Evolutionary conservation across 345 rosid species (phyloP).

Genomic region (thale cress (Arabidopsis thaliana)): DNA sequence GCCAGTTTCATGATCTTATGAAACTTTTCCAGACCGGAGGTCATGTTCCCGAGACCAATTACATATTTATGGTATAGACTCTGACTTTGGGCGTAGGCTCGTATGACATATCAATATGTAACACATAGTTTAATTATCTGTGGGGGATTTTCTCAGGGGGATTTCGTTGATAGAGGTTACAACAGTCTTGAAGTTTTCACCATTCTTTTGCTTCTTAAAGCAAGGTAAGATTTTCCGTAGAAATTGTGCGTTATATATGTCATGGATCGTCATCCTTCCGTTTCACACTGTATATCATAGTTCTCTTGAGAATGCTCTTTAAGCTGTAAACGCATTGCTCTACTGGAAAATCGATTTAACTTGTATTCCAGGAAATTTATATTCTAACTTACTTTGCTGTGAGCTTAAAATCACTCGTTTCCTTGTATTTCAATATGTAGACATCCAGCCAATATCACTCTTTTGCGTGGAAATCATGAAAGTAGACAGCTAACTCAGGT

Average conservation of each 20-base stretch:
- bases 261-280: background rate
- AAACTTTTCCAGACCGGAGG: slow-evolving; percentile 99
- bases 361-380: background rate
- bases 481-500: slow-evolving; percentile 99
- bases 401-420: slow-evolving; percentile 5
- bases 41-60: slow-evolving; percentile 96
- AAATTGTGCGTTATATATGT: background rate
- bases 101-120: slow-evolving; percentile 3
- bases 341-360: background rate
- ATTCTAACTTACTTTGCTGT: background rate
- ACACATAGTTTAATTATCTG: background rate
- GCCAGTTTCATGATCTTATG: slow-evolving; percentile 99
- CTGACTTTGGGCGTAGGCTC: background rate
- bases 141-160: slow-evolving; percentile 65
- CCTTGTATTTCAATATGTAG: slow-evolving; percentile 48
- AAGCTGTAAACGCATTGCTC: slow-evolving; percentile 21
- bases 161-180: slow-evolving; percentile 95
- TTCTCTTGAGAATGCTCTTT: slow-evolving; percentile 10
- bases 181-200: slow-evolving; percentile 97
- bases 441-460: slow-evolving; percentile 97
- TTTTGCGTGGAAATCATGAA: slow-evolving; percentile 98
- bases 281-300: background rate
- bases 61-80: slow-evolving; percentile 84
- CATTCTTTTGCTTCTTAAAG: slow-evolving; percentile 94
- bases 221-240: slow-evolving; percentile 55